phyloP scores from a whole-genome alignment of 148 eudicot species.

The Vaccinium darrowii region DNA sequence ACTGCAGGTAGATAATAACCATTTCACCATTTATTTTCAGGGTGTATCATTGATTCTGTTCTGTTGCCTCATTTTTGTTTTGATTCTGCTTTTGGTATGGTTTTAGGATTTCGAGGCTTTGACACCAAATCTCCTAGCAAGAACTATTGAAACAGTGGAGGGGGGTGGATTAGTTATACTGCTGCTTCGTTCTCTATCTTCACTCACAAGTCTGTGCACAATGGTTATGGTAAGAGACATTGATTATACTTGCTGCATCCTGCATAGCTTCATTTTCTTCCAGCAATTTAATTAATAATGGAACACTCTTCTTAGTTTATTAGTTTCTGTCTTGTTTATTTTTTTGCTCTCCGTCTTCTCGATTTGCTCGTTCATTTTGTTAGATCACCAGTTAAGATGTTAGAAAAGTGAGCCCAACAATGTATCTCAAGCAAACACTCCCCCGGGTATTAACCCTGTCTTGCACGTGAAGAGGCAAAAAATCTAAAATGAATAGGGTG shows the following conservation, averaged over 20 bases:
- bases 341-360: neutral
- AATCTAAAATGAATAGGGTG: neutral
- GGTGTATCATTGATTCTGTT: neutral
- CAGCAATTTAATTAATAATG: neutral
- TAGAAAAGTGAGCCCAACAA: neutral
- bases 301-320: neutral
- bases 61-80: neutral
- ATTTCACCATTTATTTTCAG: neutral
- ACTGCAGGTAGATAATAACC: slow-evolving; percentile 58
- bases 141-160: slow-evolving; percentile 97
- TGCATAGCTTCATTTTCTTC: neutral
- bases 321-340: slow-evolving; percentile 4
- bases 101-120: slow-evolving; percentile 90
- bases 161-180: slow-evolving; percentile 89
- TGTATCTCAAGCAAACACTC: neutral
- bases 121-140: slow-evolving; percentile 94
- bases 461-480: neutral
- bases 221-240: slow-evolving; percentile 82
- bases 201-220: slow-evolving; percentile 87
- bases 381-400: neutral
- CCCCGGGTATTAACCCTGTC: neutral
- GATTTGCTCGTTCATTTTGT: neutral
- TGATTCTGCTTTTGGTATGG: slow-evolving; percentile 16
- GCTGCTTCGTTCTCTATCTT: slow-evolving; percentile 76
- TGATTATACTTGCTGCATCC: neutral